A percentile compares a stretch with the other conserved stretches of the same genome.
These are phyloP conservation scores for Nothophytophthora sp. DNA, from an alignment of 352 stramenopile species.

Conservation along the genomic window DNA sequence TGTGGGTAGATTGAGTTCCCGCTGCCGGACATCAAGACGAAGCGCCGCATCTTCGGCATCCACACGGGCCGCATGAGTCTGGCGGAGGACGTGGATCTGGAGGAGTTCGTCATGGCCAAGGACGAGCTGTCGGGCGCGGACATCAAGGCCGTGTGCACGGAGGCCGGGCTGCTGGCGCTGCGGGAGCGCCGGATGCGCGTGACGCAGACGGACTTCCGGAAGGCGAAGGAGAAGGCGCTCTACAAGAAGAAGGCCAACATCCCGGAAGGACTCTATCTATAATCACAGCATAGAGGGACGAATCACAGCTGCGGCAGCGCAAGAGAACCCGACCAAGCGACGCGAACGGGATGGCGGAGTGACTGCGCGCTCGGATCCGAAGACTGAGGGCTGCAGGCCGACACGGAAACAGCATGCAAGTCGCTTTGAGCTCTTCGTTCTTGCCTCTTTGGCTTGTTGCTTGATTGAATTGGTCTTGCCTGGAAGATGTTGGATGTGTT, in stretches of 20 bases:
- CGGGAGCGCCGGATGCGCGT: constrained; percentile 99
- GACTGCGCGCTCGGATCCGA: not conserved
- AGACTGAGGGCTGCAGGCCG: constrained; percentile 3
- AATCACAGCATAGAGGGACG: constrained; percentile 46
- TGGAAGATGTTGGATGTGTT: no score
- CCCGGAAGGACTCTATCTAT: constrained; percentile 99
- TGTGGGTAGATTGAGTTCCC: constrained; percentile 99
- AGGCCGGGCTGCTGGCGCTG: constrained; percentile 98
- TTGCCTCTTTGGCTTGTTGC: constrained; percentile 1
- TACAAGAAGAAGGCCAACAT: constrained; percentile 99
- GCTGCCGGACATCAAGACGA: constrained; percentile 99
- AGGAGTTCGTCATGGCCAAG: constrained; percentile 99
- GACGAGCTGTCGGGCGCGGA: constrained; percentile 99
- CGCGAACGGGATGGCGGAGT: not conserved
- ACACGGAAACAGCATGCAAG: constrained; percentile 22
- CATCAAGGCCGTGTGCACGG: constrained; percentile 99
- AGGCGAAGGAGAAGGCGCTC: constrained; percentile 99
- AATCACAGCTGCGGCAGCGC: constrained; percentile 7
- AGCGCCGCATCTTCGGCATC: constrained; percentile 99
- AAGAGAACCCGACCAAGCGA: constrained; percentile 1
- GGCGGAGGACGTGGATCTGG: constrained; percentile 98
- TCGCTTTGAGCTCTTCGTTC: constrained; percentile 25
- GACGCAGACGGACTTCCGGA: constrained; percentile 99
- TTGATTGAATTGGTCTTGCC: not conserved
- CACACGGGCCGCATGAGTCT: constrained; percentile 99